Conservation (phyloP, 2,329 filamentous ascomycete genomes). For the Penicillium oxalicum region DNA sequence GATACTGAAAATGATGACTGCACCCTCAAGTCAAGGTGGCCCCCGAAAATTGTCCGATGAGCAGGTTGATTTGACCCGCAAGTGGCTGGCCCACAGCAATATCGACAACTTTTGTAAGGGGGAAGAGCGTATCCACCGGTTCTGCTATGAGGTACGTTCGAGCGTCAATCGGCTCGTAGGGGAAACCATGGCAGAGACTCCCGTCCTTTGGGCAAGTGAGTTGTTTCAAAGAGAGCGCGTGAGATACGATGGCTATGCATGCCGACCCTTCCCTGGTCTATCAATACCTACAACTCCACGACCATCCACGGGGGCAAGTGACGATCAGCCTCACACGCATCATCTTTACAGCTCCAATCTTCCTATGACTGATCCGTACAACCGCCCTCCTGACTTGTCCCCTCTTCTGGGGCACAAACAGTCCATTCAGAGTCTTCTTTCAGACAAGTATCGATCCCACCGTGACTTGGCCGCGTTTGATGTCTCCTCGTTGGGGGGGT, state of each 20-base stretch:
- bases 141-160: slow-evolving; percentile 82
- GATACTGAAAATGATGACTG: slow-evolving; percentile 79
- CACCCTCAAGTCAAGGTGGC: slow-evolving; percentile 74
- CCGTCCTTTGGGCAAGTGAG: slow-evolving; percentile 87
- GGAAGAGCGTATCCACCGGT: slow-evolving; percentile 89
- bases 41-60: slow-evolving; percentile 96
- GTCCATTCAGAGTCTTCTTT: slow-evolving; percentile 66
- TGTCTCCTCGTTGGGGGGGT: slow-evolving; percentile 54
- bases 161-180: slow-evolving; percentile 82
- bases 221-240: slow-evolving; percentile 67
- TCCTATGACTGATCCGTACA: slow-evolving; percentile 27
- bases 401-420: slow-evolving; percentile 48
- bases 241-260: slow-evolving; percentile 38
- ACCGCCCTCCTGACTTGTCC: slow-evolving; percentile 30
- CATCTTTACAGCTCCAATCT: slow-evolving; percentile 23
- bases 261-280: slow-evolving; percentile 32
- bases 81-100: slow-evolving; percentile 73
- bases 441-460: slow-evolving; percentile 56
- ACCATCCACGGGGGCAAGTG: slow-evolving; percentile 41
- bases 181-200: slow-evolving; percentile 74
- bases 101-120: slow-evolving; percentile 93
- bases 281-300: slow-evolving; percentile 43
- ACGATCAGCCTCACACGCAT: slow-evolving; percentile 32
- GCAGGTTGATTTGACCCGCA: slow-evolving; percentile 75
- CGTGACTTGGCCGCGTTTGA: slow-evolving; percentile 57